Base-by-base conservation (phyloP, 1,284 basidiomycete species). In the Cutaneotrichosporon cutaneum region DNA sequence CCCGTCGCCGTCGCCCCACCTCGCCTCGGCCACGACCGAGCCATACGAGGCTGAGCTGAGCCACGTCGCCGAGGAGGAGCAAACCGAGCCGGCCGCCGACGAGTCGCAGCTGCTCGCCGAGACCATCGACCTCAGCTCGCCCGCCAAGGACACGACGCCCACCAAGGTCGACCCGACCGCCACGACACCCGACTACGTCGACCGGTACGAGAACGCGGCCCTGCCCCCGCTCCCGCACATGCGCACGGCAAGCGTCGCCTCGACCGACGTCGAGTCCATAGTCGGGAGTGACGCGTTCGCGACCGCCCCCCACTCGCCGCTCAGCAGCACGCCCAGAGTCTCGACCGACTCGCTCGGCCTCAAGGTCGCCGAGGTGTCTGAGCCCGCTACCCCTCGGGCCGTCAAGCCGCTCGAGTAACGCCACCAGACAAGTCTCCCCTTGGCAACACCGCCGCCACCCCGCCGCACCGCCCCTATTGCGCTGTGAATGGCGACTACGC, bases 201-300 rank as follows among this genome's bases (percentile, higher is more conserved):
- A 48, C 52, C 53, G 48, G 32, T 62, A 62, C 61, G 30, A 62
- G 51, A 22, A 52, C 53, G 61, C 61, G 22, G 47, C 30, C 26
- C 61, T 62, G 2, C 61, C 61, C 5, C 61, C 61, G 9, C 51
- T 62, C 16, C 61, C 61, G 0, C 16, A 33, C 30, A 32, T 42
- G 39, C 39, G 39, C 18, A 42, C 39, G 18, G 18, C 5, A 4
- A 42, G 39, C 18, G 39, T n/a, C 39, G 18, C 39, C 18, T 42
- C 39, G 39, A 16, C 36, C 36, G n/a, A n/a, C n/a, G 18, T n/a
- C 39, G 39, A 8, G 9, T 10, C 57, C 3, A 26, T 21, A 35
- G 9, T 53, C 5, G 45, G 22, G 11, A 48, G 22, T 10, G 45
- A 48, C 45, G 6, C 44, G 9, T 56, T 48, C 45, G 44, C 30